Base-by-base conservation (phyloP, 148 eudicot genomes). In the Rhododendron ovatum region DNA sequence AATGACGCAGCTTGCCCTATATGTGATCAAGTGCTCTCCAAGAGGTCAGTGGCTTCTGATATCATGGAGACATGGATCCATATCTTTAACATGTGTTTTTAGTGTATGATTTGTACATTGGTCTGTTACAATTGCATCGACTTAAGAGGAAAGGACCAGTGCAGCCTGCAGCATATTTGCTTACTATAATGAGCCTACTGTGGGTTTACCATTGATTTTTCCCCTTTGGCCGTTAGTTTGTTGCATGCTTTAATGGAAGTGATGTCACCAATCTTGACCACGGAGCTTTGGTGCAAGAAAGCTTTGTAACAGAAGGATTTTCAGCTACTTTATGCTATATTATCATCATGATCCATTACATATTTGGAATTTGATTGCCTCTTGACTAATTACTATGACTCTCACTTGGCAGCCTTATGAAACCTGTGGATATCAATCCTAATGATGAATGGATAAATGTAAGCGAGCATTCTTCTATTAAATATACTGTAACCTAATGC, bases 1-100 rank as follows among this genome's bases (percentile, higher is more conserved):
- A 96, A 84, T 89, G 98, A 94, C 87, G 99, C 92, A 78, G 93
- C 98, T 82, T 96, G 99, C 85, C 99, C 99, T 51, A 89, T 96
- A 9, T 96, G 99, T 84, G 99, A 96, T 91, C 98, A 94, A 87
- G 98, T 96, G 78, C 93, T 95, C 84, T 96, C 99, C 39, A 96
- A 94, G 90, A 95, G 99, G 99, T 94, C 61, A 79, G 91, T 43
- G 82, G 61, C 76, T 85, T 81, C 37, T 75, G 28, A 57, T 33
- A 7, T 22, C 35, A 33, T 12, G 18, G n/a, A 75, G n/a, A 37
- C 50, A 37, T 17, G n/a, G n/a, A 75, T 48, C 41, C 50, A 37
- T 33, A 13, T n/a, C 76, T 37, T 55, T 30, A 41, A 39, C 12
- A 20, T 48, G 18, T 69, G 11, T 69, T 61, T 22, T n/a, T 57